Evolutionary conservation across 495 filamentous ascomycete genomes (phyloP).

Genomic region (Recurvomyces mirabilis): DNA sequence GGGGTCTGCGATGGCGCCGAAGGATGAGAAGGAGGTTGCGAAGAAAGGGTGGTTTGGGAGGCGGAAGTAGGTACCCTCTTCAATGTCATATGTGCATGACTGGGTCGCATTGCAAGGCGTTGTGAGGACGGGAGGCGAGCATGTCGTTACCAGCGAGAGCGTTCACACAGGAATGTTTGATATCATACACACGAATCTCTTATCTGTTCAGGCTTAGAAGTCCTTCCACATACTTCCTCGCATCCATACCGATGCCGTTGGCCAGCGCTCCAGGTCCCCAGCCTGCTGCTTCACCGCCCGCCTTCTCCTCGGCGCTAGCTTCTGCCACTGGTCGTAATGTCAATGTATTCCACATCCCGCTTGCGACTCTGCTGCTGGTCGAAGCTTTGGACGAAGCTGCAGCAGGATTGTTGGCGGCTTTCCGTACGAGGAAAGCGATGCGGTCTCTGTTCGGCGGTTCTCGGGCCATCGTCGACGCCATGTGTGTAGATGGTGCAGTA

Average conservation of each 20-base stretch:
- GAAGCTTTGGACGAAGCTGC: conserved; percentile 28
- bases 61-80: neutral
- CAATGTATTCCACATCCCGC: conserved; percentile 24
- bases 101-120: too few relatives aligned
- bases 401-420: conserved; percentile 54
- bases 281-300: conserved; percentile 25
- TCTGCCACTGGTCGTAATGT: conserved; percentile 1
- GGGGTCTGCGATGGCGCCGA: neutral
- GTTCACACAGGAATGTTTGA: neutral
- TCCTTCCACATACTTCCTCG: conserved; percentile 73
- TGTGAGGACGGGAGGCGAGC: too few relatives aligned
- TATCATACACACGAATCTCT: neutral
- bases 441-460: conserved; percentile 22
- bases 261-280: conserved; percentile 55
- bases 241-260: conserved; percentile 84
- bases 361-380: conserved; percentile 17
- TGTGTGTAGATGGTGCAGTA: neutral
- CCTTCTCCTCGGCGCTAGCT: conserved; percentile 7
- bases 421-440: conserved; percentile 70
- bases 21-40: neutral
- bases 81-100: too few relatives aligned
- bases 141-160: too few relatives aligned
- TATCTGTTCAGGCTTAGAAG: conserved; percentile 64
- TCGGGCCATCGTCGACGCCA: neutral
- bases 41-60: neutral